These are phyloP conservation scores for Mucor piriformis DNA, from an alignment of 371 early-diverging fungal genomes.

Conservation along the genomic window DNA sequence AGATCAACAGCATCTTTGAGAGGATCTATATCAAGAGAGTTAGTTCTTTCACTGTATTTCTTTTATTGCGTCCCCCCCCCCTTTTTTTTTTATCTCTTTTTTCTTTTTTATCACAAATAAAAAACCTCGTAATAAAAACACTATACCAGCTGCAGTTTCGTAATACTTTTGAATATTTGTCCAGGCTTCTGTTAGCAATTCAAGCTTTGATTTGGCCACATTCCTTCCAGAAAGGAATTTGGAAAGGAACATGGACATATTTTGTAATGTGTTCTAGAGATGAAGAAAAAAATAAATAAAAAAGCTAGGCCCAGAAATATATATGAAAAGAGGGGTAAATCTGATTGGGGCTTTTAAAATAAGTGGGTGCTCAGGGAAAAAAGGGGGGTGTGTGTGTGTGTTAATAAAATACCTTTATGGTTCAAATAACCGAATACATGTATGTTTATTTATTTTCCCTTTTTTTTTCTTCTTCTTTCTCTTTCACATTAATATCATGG, in stretches of 20 bases:
- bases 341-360: too few relatives aligned
- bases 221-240: slow-evolving; percentile 53
- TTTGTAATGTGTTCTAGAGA: slow-evolving; percentile 8
- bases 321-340: not conserved
- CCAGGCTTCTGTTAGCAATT: slow-evolving; percentile 50
- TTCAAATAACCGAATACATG: not conserved
- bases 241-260: slow-evolving; percentile 55
- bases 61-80: too few relatives aligned
- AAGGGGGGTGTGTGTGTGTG: too few relatives aligned
- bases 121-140: slow-evolving; percentile 4
- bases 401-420: not conserved
- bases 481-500: not conserved
- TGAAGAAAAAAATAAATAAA: slow-evolving; percentile 8
- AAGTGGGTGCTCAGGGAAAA: not conserved
- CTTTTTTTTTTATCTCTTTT: too few relatives aligned
- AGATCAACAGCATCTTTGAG: slow-evolving; percentile 55
- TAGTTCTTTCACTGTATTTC: not conserved
- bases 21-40: slow-evolving; percentile 32
- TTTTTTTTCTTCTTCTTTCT: not conserved
- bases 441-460: not conserved
- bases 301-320: not conserved
- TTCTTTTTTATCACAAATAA: slow-evolving; percentile 1
- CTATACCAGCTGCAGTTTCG: slow-evolving; percentile 51
- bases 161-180: slow-evolving; percentile 54
- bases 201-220: slow-evolving; percentile 47